Percentiles rank a stretch among this genome's conserved stretches.
Evolutionary conservation across 768 basidiomycete genomes (phyloP).

Genomic region (Collybia sp.): DNA sequence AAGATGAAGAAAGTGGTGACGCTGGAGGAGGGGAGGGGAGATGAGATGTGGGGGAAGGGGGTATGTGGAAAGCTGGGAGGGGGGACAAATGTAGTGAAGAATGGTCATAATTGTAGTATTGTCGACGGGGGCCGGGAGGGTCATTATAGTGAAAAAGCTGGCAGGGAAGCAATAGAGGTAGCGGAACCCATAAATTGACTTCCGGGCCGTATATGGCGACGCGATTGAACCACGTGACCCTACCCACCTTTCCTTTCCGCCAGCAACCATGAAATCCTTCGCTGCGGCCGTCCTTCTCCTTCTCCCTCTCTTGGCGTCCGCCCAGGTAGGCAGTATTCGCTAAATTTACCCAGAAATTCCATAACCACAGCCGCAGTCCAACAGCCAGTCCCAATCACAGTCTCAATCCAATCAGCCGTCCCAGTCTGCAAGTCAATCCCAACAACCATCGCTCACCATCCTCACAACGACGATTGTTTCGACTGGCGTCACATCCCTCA

Average conservation of each 20-base stretch:
- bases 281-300: constrained; percentile 28
- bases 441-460: constrained; percentile 23
- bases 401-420: constrained; percentile 2
- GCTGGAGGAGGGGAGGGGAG: constrained; percentile 52
- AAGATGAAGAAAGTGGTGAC: constrained; percentile 62
- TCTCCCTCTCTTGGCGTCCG: constrained; percentile 34
- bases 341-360: no score
- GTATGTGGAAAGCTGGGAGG: constrained; percentile 32
- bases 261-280: constrained; percentile 22
- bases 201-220: constrained; percentile 12
- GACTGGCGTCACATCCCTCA: constrained; percentile 26
- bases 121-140: constrained; percentile 9
- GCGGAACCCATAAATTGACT: not conserved
- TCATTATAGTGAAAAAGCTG: no score
- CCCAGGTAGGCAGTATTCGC: constrained; percentile 30
- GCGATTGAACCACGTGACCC: constrained; percentile 8
- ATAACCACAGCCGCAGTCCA: not conserved
- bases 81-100: constrained; percentile 55
- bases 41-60: constrained; percentile 58
- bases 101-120: constrained; percentile 36
- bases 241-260: constrained; percentile 12
- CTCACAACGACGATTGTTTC: constrained; percentile 36
- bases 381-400: constrained; percentile 1
- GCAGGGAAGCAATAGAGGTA: not conserved
- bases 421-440: constrained; percentile 7